These are phyloP conservation scores for Bonia amplexicaulis DNA, from an alignment of 176 grass and related monocot species.

Conservation along the genomic window DNA sequence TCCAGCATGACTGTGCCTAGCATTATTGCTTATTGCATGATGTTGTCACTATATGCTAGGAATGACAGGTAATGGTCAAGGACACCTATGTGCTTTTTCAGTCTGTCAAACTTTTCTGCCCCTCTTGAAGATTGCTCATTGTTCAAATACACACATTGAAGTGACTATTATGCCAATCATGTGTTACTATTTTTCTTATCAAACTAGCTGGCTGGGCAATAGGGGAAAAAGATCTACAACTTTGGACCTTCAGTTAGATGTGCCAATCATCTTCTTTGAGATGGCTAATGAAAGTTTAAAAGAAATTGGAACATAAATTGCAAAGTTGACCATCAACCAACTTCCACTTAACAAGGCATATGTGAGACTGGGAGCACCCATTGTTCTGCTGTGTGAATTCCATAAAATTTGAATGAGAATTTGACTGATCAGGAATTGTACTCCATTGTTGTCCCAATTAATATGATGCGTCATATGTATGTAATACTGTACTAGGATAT, in stretches of 20 bases:
- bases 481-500: background rate
- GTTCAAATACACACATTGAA: background rate
- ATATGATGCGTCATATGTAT: background rate
- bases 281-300: slow-evolving; percentile 16
- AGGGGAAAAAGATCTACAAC: background rate
- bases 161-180: background rate
- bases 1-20: slow-evolving; percentile 50
- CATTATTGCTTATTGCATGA: slow-evolving; percentile 77
- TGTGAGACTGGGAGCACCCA: background rate
- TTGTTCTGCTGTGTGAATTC: background rate
- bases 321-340: background rate
- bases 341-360: background rate
- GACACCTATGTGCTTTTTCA: background rate
- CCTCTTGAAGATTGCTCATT: background rate
- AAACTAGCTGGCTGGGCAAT: background rate
- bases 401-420: background rate
- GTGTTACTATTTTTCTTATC: background rate
- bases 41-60: slow-evolving; percentile 84
- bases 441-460: background rate
- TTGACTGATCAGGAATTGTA: background rate
- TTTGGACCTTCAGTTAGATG: background rate
- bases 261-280: background rate
- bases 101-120: background rate
- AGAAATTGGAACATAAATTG: background rate
- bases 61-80: slow-evolving; percentile 67